A percentile compares a stretch with the other conserved stretches of the same genome.
phyloP scores from a whole-genome alignment of 768 basidiomycete genomes.

The Russula griseocarnosa region DNA sequence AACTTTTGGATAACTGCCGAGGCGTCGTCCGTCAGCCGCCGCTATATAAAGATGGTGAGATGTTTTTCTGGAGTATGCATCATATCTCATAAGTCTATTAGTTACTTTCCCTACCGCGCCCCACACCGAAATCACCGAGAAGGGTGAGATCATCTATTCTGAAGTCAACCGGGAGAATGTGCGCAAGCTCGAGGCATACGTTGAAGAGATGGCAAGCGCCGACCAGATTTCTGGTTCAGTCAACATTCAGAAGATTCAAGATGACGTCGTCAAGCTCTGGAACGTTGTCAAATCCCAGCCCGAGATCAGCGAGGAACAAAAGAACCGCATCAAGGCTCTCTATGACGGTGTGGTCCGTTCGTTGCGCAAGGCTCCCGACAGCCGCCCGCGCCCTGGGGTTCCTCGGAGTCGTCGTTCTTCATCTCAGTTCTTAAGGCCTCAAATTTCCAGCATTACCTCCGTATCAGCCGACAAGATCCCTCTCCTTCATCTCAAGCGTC shows the following conservation, averaged over 20 bases:
- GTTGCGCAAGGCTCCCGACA: constrained; percentile 73
- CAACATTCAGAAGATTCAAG: constrained; percentile 97
- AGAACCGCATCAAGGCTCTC: constrained; percentile 88
- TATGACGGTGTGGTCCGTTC: constrained; percentile 97
- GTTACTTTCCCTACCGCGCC: constrained; percentile 99
- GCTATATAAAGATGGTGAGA: constrained; percentile 89
- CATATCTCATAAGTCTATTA: constrained; percentile 32
- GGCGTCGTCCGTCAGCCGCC: constrained; percentile 83
- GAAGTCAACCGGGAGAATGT: constrained; percentile 96
- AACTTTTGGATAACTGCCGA: constrained; percentile 88
- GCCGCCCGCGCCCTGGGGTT: constrained; percentile 46
- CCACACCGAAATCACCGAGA: constrained; percentile 85
- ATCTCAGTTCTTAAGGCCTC: constrained; percentile 94
- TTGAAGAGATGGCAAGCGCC: constrained; percentile 96
- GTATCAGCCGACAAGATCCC: constrained; percentile 89
- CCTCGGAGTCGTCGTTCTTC: constrained; percentile 81
- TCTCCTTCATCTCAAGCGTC: constrained; percentile 93
- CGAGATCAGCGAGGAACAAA: constrained; percentile 95
- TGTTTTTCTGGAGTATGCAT: neutral
- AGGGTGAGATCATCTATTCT: constrained; percentile 91
- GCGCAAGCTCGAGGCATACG: constrained; percentile 96
- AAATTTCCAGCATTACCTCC: constrained; percentile 63
- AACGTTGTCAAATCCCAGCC: constrained; percentile 96
- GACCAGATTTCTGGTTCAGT: constrained; percentile 77
- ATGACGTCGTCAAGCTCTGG: constrained; percentile 95